These are phyloP conservation scores for Dioscorea cayenensis DNA, from an alignment of 116 monocot genomes.

Conservation along the genomic window DNA sequence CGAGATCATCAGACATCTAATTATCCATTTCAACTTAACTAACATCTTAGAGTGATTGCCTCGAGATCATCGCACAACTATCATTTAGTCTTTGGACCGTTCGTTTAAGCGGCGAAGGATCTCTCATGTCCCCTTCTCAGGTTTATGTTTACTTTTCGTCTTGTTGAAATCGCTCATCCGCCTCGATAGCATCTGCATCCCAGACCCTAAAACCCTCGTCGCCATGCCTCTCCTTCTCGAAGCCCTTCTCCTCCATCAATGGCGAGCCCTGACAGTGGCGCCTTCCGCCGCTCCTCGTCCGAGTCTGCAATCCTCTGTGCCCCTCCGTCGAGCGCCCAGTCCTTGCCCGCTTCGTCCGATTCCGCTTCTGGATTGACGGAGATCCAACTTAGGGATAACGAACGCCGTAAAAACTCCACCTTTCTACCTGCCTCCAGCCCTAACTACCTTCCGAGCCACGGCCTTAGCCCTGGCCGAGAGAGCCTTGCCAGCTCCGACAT, in stretches of 20 bases:
- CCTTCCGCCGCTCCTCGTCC: not conserved
- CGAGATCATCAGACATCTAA: no score
- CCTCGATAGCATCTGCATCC: not conserved
- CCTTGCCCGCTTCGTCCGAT: not conserved
- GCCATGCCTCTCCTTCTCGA: not conserved
- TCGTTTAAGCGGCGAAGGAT: no score
- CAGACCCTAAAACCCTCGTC: not conserved
- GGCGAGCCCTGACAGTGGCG: not conserved
- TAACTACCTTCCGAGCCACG: conserved; percentile 12
- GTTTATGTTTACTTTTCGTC: not conserved
- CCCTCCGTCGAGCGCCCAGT: not conserved
- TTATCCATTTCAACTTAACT: no score
- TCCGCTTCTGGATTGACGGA: conserved; percentile 4
- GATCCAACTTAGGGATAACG: conserved; percentile 12
- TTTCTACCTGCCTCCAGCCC: not conserved
- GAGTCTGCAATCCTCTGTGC: not conserved
- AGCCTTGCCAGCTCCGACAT: not conserved
- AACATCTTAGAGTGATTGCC: no score
- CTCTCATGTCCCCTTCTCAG: no score
- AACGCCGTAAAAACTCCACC: not conserved
- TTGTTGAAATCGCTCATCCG: not conserved
- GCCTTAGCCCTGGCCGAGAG: conserved; percentile 9
- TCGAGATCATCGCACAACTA: no score
- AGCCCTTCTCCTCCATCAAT: not conserved
- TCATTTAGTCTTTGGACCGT: no score